Evolutionary conservation across 2,329 filamentous ascomycete genomes (phyloP), one percentile per base, ranked within the genome.

Genomic region (Fusarium concolor): DNA sequence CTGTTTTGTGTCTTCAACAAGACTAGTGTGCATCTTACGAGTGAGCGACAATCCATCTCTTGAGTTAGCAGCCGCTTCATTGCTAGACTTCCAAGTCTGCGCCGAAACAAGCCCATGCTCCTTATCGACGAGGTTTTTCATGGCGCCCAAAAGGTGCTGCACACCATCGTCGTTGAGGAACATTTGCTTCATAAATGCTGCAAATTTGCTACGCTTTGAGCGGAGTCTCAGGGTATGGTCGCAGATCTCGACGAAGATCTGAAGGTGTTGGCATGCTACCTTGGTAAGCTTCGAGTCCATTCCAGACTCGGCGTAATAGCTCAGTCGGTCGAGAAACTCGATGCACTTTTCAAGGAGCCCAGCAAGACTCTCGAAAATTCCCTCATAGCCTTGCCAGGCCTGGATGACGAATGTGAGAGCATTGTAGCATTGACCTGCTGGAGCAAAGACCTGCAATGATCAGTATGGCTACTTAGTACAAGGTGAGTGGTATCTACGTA

Each of bases 151-250:
- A 0, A 55, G 51, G 9, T 22, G 31, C 6, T 55, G 51, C 8
- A 55, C 35, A 6, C 51, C 51, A 28, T 55, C 51, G 18, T 55
- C 51, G 5, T 29, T 55, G 8, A 55, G 42, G 15, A 55, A 49
- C 43, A 49, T 55, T n/a, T 55, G 52, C 10, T 38, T 55, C 43
- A 55, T 49, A 5, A 49, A 55, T 3, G 33, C 43, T 15, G 43
- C 24, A 24, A 55, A 49, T 4, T 49, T 55, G 33, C 31, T 49
- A 2, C 52, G 35, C 17, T 49, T 55, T 6, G 42, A 49, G 1
- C 52, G 24, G 1, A 55, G 52, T n/a, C 26, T n/a, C 2, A 55
- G 43, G 2, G 31, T 55, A 11, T 20, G 42, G 2, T 55, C 43
- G 12, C 52, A 55, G 12, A 55, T 55, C 1, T 55, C 45, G 11